Evolutionary conservation across 306 rosid genomes (phyloP), one percentile per base, ranked within the genome.

Genomic region (Prunus davidiana): DNA sequence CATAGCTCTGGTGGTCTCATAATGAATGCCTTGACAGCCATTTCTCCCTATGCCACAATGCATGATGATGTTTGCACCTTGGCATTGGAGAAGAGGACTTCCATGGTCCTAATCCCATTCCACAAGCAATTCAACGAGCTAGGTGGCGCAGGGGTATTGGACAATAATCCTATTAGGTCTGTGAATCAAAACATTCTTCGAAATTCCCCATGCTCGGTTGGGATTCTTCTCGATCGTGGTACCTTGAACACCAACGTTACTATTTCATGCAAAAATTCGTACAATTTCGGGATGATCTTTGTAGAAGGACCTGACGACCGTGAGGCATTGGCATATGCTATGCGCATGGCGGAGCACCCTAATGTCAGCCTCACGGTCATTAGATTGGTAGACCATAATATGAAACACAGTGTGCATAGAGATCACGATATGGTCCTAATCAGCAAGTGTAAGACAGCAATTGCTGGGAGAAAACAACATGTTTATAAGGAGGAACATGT

Each of bases 261-360:
- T 28, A n/a, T 28, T 11, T 62, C 41, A 14, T 27, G 67, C 43
- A 57, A 24, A 12, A 2, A n/a, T 3, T 74, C 41, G 14, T 84
- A 83, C 32, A 84, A 63, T 4, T 72, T 89, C 46, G 89, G 86
- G 1, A 32, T 84, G 22, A 2, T 89, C 2, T 91, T 89, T 14
- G 46, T 91, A 1, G 89, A 78, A 30, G 97, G 97, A 0, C 15
- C 86, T 0, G 93, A 89, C n/a, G 93, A 91, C 18, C 88, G 97
- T 0, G 97, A 89, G 71, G 91, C 97, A 0, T 78, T 87, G 19
- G 73, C 84, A 0, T 85, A 75, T 18, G 83, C 88, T 8, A 80
- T 69, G 82, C 84, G 88, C 10, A 89, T 89, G 91, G 88, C 81
- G 0, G 78, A 72, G 9, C 75, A 78, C 20, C 86, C 82, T 0